Conservation (phyloP, 352 stramenopile species). For the Thalassiosira ordinaria region DNA sequence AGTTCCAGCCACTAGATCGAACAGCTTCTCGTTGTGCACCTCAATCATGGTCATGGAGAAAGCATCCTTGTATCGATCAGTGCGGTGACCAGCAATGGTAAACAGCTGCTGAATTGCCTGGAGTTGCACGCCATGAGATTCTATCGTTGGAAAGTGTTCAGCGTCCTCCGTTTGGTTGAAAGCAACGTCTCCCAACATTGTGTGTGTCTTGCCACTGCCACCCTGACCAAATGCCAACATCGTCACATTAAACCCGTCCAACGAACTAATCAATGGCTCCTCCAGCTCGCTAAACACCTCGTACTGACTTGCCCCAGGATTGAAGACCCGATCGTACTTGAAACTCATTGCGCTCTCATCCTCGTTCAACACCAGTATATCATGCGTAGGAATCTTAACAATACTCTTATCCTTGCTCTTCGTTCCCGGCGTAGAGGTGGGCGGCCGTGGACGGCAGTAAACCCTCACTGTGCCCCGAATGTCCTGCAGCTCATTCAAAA, state of each 20-base stretch:
- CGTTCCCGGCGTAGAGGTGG: background rate
- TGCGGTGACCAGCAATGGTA: conserved; percentile 63
- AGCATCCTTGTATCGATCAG: conserved; percentile 73
- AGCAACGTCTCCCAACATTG: conserved; percentile 85
- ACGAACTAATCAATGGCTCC: conserved; percentile 80
- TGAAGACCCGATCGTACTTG: conserved; percentile 80
- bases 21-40: conserved; percentile 96
- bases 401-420: conserved; percentile 14
- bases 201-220: conserved; percentile 97
- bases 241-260: conserved; percentile 99
- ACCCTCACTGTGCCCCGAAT: conserved; percentile 76
- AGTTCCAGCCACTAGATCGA: conserved; percentile 89
- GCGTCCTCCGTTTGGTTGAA: conserved; percentile 28
- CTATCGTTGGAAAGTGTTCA: conserved; percentile 44
- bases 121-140: conserved; percentile 80
- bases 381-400: conserved; percentile 69
- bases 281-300: conserved; percentile 82
- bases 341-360: conserved; percentile 67
- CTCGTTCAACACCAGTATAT: conserved; percentile 71
- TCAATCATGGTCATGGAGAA: conserved; percentile 90
- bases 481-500: conserved; percentile 80
- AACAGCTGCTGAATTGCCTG: conserved; percentile 77
- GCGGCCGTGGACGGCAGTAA: conserved; percentile 68
- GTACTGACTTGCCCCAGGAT: conserved; percentile 51
- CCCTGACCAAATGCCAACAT: conserved; percentile 99